Evolutionary conservation across 768 basidiomycete genomes (phyloP).

Genomic region (Suillus paluster): DNA sequence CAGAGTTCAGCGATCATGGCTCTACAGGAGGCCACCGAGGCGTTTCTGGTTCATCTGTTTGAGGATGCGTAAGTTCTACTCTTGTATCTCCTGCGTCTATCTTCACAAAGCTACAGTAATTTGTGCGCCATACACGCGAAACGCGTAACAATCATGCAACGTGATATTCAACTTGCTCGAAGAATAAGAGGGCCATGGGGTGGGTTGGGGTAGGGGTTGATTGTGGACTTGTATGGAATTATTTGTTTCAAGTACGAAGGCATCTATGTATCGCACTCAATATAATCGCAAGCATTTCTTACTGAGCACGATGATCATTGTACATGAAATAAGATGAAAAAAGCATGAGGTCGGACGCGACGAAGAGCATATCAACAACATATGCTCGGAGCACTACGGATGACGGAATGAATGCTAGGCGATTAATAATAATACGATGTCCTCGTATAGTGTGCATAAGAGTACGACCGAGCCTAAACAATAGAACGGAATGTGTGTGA

Average conservation of each 20-base stretch:
- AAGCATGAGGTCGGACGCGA: neutral
- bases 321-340: conserved; percentile 12
- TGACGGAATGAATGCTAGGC: neutral
- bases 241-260: neutral
- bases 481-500: conserved; percentile 13
- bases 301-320: conserved; percentile 7
- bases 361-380: neutral
- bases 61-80: conserved; percentile 89
- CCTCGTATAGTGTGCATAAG: conserved; percentile 8
- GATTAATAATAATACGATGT: conserved; percentile 12
- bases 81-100: conserved; percentile 6
- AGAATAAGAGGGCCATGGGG: conserved; percentile 93
- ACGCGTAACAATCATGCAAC: conserved; percentile 96
- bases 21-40: conserved; percentile 95
- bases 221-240: neutral
- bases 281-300: conserved; percentile 2
- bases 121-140: conserved; percentile 98
- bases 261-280: conserved; percentile 2
- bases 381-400: conserved; percentile 1
- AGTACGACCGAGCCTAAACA: conserved; percentile 2
- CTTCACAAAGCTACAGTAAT: conserved; percentile 57
- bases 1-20: conserved; percentile 94
- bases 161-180: conserved; percentile 95
- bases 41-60: conserved; percentile 93
- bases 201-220: conserved; percentile 54